phyloP scores from a whole-genome alignment of 805 yeast species.

The Candida glaebosa region DNA sequence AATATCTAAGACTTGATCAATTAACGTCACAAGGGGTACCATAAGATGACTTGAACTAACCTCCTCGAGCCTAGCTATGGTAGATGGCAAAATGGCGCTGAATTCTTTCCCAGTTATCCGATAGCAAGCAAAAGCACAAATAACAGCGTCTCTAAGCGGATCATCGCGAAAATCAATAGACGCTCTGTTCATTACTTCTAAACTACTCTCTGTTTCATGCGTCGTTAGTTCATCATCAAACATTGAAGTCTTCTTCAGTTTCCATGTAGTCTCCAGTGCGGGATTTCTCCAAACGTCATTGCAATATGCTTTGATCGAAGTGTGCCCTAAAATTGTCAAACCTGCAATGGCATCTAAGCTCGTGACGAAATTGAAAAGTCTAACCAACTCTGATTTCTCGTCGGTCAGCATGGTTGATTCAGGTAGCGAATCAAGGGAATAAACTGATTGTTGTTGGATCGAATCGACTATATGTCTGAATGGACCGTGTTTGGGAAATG shows the following conservation, averaged over 20 bases:
- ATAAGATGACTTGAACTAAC: neutral
- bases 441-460: slow-evolving; percentile 14
- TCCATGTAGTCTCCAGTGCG: neutral
- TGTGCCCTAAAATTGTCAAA: slow-evolving; percentile 1
- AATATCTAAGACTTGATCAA: neutral
- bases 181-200: neutral
- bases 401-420: slow-evolving; percentile 3
- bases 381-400: slow-evolving; percentile 7
- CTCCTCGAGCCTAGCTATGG: slow-evolving; percentile 1
- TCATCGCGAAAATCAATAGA: neutral
- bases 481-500: neutral
- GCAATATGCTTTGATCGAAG: slow-evolving; percentile 8
- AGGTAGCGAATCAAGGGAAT: slow-evolving; percentile 8
- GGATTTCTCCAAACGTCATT: neutral
- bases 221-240: slow-evolving; percentile 11
- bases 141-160: neutral
- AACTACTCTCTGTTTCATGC: neutral
- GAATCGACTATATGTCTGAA: slow-evolving; percentile 10
- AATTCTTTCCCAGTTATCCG: neutral
- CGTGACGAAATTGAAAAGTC: slow-evolving; percentile 4
- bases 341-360: neutral
- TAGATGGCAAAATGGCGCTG: neutral
- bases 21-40: neutral
- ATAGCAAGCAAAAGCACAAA: neutral
- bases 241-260: slow-evolving; percentile 1